phyloP scores from a whole-genome alignment of 306 rosid species.

The Vachellia pachyceras region DNA sequence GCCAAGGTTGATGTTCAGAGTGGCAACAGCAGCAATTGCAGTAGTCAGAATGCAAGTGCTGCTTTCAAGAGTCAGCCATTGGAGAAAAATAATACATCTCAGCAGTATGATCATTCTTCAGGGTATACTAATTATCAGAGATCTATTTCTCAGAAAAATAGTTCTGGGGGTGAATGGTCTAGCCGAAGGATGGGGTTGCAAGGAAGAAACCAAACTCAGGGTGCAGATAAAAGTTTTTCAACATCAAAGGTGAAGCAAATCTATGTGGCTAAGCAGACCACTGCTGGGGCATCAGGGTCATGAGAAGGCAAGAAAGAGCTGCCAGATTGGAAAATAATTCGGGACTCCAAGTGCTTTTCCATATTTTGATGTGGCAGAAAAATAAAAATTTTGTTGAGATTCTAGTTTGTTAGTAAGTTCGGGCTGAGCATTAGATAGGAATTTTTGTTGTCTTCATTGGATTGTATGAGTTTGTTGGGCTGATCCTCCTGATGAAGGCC shows the following conservation, averaged over 20 bases:
- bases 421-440: slow-evolving; percentile 46
- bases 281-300: slow-evolving; percentile 55
- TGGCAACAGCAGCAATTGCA: slow-evolving; percentile 42
- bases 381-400: slow-evolving; percentile 53
- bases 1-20: slow-evolving; percentile 60
- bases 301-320: slow-evolving; percentile 42
- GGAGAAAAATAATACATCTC: slow-evolving; percentile 53
- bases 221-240: slow-evolving; percentile 67
- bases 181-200: slow-evolving; percentile 77
- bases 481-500: slow-evolving; percentile 5
- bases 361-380: slow-evolving; percentile 46
- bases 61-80: slow-evolving; percentile 53
- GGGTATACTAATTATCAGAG: slow-evolving; percentile 67
- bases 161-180: slow-evolving; percentile 77
- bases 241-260: slow-evolving; percentile 83
- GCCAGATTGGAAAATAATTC: slow-evolving; percentile 38
- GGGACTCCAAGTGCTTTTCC: slow-evolving; percentile 22
- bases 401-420: slow-evolving; percentile 41
- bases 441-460: slow-evolving; percentile 6
- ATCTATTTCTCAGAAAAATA: slow-evolving; percentile 66
- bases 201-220: slow-evolving; percentile 75
- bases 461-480: neutral
- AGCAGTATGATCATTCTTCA: slow-evolving; percentile 70
- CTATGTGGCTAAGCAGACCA: slow-evolving; percentile 89
- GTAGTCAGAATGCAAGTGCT: slow-evolving; percentile 56